phyloP scores from a whole-genome alignment of 2,329 filamentous ascomycete genomes.

The Aspergillus sp. region DNA sequence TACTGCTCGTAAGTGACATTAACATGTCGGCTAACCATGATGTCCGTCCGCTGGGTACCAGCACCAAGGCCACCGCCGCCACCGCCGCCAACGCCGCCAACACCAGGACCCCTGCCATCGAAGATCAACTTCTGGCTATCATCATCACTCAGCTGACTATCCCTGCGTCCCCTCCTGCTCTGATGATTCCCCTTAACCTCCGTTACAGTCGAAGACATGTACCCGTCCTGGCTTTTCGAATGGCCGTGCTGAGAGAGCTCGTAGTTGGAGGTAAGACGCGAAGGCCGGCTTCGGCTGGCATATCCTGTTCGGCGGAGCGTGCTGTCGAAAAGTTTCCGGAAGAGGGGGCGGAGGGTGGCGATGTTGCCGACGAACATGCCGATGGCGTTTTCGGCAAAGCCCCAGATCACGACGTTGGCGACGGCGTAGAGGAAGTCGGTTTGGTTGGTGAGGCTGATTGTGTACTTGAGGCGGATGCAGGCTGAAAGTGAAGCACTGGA shows the following conservation, averaged over 20 bases:
- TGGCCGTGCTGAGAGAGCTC: conserved; percentile 16
- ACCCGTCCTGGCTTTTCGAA: conserved; percentile 11
- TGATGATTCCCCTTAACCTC: background rate
- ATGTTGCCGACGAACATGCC: conserved; percentile 52
- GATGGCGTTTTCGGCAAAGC: conserved; percentile 50
- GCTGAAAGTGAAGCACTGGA: conserved; percentile 27
- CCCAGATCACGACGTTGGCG: conserved; percentile 48
- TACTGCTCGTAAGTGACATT: background rate
- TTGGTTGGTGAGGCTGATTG: conserved; percentile 41
- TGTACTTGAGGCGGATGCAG: conserved; percentile 45
- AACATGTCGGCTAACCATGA: conserved; percentile 4
- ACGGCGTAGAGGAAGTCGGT: conserved; percentile 43
- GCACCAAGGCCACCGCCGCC: too few relatives aligned
- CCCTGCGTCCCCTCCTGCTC: background rate
- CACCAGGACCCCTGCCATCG: background rate
- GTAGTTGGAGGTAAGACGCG: conserved; percentile 5
- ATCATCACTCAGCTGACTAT: conserved; percentile 18
- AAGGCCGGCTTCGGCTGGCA: conserved; percentile 2
- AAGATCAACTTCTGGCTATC: conserved; percentile 25
- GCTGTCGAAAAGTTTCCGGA: conserved; percentile 27
- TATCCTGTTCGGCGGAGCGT: conserved; percentile 17
- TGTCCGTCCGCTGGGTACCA: background rate
- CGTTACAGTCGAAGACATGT: conserved; percentile 5
- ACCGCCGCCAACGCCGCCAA: too few relatives aligned
- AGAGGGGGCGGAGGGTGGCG: conserved; percentile 47